Evolutionary conservation across 2,329 filamentous ascomycete species (phyloP).

Genomic region (Penicillium hesseltinei): DNA sequence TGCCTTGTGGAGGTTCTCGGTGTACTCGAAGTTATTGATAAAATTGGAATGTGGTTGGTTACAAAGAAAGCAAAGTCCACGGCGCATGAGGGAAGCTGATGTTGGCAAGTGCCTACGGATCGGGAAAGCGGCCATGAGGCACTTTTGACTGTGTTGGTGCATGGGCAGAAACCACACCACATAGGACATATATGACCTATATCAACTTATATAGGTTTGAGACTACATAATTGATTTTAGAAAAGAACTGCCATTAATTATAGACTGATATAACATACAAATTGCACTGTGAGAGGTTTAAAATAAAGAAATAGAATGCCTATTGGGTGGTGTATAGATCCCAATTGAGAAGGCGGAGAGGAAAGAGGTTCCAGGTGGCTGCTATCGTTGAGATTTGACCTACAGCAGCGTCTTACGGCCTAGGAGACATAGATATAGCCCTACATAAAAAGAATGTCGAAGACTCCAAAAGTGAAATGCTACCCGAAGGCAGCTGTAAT

Average conservation of each 20-base stretch:
- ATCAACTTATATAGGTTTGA: neutral
- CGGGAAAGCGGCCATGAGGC: neutral
- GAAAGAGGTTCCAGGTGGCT: neutral
- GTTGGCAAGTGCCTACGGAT: neutral
- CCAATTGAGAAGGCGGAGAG: neutral
- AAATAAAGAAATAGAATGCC: neutral
- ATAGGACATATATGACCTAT: neutral
- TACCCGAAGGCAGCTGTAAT: neutral
- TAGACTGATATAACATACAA: neutral
- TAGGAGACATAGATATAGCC: neutral
- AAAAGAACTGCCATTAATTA: neutral
- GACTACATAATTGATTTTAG: neutral
- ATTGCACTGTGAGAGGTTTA: too few species aligned
- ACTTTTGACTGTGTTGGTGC: neutral
- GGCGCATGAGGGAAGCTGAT: neutral
- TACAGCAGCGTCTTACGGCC: neutral
- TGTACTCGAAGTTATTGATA: neutral
- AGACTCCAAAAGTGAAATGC: neutral
- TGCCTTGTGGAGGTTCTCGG: neutral
- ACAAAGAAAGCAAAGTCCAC: neutral
- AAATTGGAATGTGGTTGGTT: neutral
- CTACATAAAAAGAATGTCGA: neutral
- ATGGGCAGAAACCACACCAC: neutral
- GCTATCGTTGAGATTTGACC: neutral
- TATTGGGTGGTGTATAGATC: neutral